These are phyloP conservation scores for Rutstroemia sydowiana DNA, from an alignment of 2,329 filamentous ascomycete species.

Conservation along the genomic window DNA sequence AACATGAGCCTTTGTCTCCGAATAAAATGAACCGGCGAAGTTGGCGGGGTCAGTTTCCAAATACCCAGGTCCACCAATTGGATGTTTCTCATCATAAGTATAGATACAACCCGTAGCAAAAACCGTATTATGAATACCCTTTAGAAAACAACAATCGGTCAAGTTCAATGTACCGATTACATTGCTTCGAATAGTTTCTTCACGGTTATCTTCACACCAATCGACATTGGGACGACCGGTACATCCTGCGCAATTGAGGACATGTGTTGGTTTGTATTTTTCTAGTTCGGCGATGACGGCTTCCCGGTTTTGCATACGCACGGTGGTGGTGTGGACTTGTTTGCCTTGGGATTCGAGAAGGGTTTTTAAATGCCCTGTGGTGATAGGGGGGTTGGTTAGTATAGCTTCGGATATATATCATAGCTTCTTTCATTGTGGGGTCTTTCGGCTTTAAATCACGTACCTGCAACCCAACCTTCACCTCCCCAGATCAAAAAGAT, in stretches of 20 bases:
- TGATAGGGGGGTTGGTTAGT: background rate
- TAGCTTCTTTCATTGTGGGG: background rate
- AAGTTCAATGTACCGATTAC: slow-evolving; percentile 58
- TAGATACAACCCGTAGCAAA: slow-evolving; percentile 64
- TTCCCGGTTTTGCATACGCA: slow-evolving; percentile 58
- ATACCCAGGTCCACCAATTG: slow-evolving; percentile 52
- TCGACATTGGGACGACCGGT: slow-evolving; percentile 63
- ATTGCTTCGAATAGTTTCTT: slow-evolving; percentile 60
- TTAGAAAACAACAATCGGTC: slow-evolving; percentile 51
- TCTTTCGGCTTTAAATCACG: no score
- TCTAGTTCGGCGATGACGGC: slow-evolving; percentile 49
- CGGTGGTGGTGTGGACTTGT: slow-evolving; percentile 51
- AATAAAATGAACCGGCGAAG: slow-evolving; percentile 62
- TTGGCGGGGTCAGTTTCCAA: slow-evolving; percentile 56
- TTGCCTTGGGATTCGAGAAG: slow-evolving; percentile 52
- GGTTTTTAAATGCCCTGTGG: slow-evolving; percentile 45
- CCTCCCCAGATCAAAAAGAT: slow-evolving; percentile 58
- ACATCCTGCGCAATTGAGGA: slow-evolving; percentile 58
- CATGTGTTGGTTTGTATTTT: slow-evolving; percentile 54
- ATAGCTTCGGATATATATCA: slow-evolving; percentile 4
- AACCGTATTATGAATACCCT: slow-evolving; percentile 55
- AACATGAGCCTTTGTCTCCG: slow-evolving; percentile 56
- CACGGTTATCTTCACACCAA: slow-evolving; percentile 65
- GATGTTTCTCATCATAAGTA: slow-evolving; percentile 53
- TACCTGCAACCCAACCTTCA: slow-evolving; percentile 45